A percentile compares a stretch with the other conserved stretches of the same genome.
phyloP scores from a whole-genome alignment of 768 basidiomycete species.

The Mycena belliarum region DNA sequence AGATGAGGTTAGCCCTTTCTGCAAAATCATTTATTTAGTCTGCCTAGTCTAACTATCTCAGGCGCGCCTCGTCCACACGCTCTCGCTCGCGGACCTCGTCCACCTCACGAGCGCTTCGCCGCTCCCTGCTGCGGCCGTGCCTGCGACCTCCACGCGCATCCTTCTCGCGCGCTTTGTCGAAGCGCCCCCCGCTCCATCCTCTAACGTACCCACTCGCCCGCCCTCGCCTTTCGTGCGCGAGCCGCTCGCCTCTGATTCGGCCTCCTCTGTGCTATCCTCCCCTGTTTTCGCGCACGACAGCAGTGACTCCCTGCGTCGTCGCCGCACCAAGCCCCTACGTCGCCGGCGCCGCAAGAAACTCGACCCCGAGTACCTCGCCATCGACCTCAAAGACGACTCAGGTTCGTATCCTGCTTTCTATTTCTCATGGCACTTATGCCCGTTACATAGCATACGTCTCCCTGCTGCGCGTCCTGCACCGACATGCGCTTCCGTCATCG shows the following conservation, averaged over 20 bases:
- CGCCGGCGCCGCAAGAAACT: slow-evolving; percentile 1
- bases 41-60: background rate
- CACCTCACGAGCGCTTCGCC: slow-evolving; percentile 4
- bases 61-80: slow-evolving; percentile 12
- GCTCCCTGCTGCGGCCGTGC: slow-evolving; percentile 6
- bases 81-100: slow-evolving; percentile 14
- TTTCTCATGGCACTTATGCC: no score
- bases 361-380: slow-evolving; percentile 46
- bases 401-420: background rate
- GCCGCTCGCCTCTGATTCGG: background rate
- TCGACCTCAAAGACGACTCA: slow-evolving; percentile 40
- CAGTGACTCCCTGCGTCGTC: slow-evolving; percentile 9
- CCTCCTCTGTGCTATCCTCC: slow-evolving; percentile 36
- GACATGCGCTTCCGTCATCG: slow-evolving; percentile 31
- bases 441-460: slow-evolving; percentile 41
- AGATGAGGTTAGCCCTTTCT: slow-evolving; percentile 9
- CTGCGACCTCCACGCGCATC: slow-evolving; percentile 9
- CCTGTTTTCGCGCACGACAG: slow-evolving; percentile 40
- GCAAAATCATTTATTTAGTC: no score
- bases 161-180: slow-evolving; percentile 17
- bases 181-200: background rate
- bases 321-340: background rate
- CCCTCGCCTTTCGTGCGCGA: background rate
- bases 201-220: slow-evolving; percentile 8
- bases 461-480: slow-evolving; percentile 56